Percentiles rank a stretch among this genome's conserved stretches.
Evolutionary conservation across 805 yeast species (phyloP).

Genomic region (Schizosaccharomyces pombe): DNA sequence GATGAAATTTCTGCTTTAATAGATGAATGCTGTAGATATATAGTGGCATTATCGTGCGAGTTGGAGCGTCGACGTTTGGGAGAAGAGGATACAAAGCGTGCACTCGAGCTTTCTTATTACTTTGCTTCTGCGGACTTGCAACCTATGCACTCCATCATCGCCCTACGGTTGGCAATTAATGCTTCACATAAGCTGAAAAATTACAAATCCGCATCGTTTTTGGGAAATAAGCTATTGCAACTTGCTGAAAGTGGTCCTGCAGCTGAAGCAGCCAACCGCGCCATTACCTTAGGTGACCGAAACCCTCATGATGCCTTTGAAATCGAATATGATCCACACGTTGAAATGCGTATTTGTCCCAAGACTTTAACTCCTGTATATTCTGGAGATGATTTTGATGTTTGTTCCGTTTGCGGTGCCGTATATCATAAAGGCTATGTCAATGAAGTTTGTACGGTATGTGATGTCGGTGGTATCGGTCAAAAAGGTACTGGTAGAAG

Average conservation of each 20-base stretch:
- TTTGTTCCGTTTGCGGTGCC: constrained; percentile 79
- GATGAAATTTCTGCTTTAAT: constrained; percentile 34
- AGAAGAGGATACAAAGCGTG: constrained; percentile 34
- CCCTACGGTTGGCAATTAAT: constrained; percentile 85
- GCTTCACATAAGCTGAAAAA: constrained; percentile 77
- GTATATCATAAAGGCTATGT: constrained; percentile 52
- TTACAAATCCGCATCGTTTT: constrained; percentile 66
- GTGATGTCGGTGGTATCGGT: constrained; percentile 60
- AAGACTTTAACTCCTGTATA: constrained; percentile 74
- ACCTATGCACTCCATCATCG: constrained; percentile 62
- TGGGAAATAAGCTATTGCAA: constrained; percentile 63
- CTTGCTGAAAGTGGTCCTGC: constrained; percentile 44
- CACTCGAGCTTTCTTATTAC: constrained; percentile 84
- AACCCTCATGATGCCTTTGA: constrained; percentile 69
- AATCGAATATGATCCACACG: constrained; percentile 77
- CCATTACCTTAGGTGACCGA: constrained; percentile 58
- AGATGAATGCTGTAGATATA: constrained; percentile 63
- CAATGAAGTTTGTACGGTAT: constrained; percentile 58
- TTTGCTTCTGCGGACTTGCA: constrained; percentile 70
- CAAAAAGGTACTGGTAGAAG: constrained; percentile 61
- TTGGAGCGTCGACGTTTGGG: constrained; percentile 55
- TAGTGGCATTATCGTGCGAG: constrained; percentile 78
- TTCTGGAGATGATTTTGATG: constrained; percentile 38
- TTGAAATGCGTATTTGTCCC: constrained; percentile 77
- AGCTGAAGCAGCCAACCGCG: constrained; percentile 57